Evolutionary conservation across 225 moss, liverwort and hornwort genomes (phyloP).

Genomic region (Physcomitrium patens): DNA sequence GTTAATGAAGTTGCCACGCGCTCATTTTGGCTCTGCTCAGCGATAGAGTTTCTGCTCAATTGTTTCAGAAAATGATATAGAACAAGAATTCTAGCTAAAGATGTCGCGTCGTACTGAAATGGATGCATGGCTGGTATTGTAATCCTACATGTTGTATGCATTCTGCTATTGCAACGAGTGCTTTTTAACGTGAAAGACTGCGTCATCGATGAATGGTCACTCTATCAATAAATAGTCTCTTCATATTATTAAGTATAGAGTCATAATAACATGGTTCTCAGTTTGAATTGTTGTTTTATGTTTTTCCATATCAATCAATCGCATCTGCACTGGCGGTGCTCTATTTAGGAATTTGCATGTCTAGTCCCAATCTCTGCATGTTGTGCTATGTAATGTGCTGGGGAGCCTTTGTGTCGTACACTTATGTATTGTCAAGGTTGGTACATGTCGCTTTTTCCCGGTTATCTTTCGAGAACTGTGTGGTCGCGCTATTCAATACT

Average conservation of each 20-base stretch:
- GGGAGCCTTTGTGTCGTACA: background rate
- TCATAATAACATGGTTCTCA: slow-evolving; percentile 1
- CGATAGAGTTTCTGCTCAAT: slow-evolving; percentile 11
- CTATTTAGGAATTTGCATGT: background rate
- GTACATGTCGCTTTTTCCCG: background rate
- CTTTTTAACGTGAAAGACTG: background rate
- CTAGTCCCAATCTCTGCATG: slow-evolving; percentile 22
- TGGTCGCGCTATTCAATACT: background rate
- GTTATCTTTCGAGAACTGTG: background rate
- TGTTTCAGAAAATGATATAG: background rate
- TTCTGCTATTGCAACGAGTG: background rate
- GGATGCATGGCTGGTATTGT: background rate
- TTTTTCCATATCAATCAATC: background rate
- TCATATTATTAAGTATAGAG: background rate
- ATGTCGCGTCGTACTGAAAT: slow-evolving; percentile 9
- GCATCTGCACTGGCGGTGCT: background rate
- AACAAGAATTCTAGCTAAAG: background rate
- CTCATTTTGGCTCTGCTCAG: background rate
- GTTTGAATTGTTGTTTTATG: background rate
- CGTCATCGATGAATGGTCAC: background rate
- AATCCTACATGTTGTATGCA: slow-evolving; percentile 1
- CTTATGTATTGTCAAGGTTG: background rate
- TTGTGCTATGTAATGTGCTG: background rate
- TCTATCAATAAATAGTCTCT: background rate
- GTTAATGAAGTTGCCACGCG: background rate